phyloP scores from a whole-genome alignment of 331 rosid species.

The Rhamnella rubrinervis region DNA sequence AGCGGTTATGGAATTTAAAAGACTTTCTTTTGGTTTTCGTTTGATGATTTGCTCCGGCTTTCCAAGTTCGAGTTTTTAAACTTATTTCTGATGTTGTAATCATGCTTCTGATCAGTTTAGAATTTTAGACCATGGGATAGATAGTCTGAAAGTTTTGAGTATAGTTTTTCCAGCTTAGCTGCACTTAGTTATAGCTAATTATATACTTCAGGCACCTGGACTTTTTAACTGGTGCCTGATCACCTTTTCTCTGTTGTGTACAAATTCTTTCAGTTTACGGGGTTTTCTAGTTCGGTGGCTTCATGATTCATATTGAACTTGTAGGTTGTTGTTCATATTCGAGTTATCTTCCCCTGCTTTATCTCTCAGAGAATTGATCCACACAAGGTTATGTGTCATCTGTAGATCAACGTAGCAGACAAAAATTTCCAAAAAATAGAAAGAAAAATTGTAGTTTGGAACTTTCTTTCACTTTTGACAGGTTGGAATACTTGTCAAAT shows the following conservation, averaged over 20 bases:
- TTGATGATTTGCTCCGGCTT: conserved; percentile 3
- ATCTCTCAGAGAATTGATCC: neutral
- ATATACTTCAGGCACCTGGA: conserved; percentile 17
- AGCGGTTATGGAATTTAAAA: neutral
- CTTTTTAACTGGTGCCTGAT: conserved; percentile 17
- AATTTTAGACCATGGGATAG: too few species aligned
- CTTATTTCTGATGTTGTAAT: too few species aligned
- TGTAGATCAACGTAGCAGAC: neutral
- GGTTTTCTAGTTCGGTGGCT: neutral
- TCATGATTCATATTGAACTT: neutral
- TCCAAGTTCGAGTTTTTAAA: neutral
- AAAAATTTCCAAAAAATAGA: neutral
- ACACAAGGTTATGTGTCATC: neutral
- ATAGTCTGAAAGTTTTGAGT: too few species aligned
- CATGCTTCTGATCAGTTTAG: too few species aligned
- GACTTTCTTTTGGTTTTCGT: neutral
- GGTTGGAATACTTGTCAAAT: conserved; percentile 15
- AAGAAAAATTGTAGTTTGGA: neutral
- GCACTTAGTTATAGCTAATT: conserved; percentile 24
- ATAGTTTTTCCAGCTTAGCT: neutral
- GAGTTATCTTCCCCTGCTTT: neutral
- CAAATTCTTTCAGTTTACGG: neutral
- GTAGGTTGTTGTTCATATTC: neutral
- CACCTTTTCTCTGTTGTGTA: conserved; percentile 22
- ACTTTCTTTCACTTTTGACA: neutral